These are phyloP conservation scores for Trametes polyzona DNA, from an alignment of 1,284 basidiomycete genomes.

Conservation along the genomic window DNA sequence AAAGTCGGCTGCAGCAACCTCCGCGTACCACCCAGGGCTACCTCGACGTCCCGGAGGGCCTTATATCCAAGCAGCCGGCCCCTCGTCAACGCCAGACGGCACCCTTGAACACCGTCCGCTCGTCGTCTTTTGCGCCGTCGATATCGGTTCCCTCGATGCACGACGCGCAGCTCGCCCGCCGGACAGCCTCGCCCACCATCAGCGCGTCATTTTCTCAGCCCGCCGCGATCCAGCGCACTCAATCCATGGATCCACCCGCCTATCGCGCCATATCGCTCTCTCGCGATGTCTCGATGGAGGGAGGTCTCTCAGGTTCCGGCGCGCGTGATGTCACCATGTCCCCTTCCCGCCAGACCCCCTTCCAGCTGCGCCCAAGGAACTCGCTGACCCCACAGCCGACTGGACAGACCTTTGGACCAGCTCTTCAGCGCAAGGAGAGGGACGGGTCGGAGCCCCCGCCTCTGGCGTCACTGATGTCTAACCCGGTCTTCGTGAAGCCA, in stretches of 20 bases:
- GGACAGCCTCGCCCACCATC: slow-evolving; percentile 28
- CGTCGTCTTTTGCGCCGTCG: slow-evolving; percentile 29
- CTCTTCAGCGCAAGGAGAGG: slow-evolving; percentile 41
- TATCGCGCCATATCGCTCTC: slow-evolving; percentile 29
- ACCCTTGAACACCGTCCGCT: slow-evolving; percentile 19
- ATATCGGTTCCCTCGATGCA: slow-evolving; percentile 14
- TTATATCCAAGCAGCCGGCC: slow-evolving; percentile 18
- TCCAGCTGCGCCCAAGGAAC: slow-evolving; percentile 58
- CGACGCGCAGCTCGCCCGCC: slow-evolving; percentile 19
- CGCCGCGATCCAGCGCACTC: slow-evolving; percentile 25
- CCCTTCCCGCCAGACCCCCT: slow-evolving; percentile 48
- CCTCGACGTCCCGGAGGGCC: slow-evolving; percentile 34
- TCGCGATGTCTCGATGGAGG: slow-evolving; percentile 37
- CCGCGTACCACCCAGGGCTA: slow-evolving; percentile 28
- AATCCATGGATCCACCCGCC: slow-evolving; percentile 36
- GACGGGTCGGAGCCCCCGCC: slow-evolving; percentile 70
- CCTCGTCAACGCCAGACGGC: slow-evolving; percentile 15
- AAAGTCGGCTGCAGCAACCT: slow-evolving; percentile 19
- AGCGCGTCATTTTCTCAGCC: slow-evolving; percentile 20
- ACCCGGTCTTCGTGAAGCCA: slow-evolving; percentile 70
- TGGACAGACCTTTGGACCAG: slow-evolving; percentile 52
- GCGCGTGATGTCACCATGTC: slow-evolving; percentile 47
- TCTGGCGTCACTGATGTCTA: slow-evolving; percentile 56
- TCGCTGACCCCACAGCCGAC: slow-evolving; percentile 70
- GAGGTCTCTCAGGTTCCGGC: slow-evolving; percentile 14